Percentiles rank a stretch among this genome's conserved stretches.
Conservation (phyloP, 495 filamentous ascomycete genomes). For the Hyaloscypha hepaticicola region DNA sequence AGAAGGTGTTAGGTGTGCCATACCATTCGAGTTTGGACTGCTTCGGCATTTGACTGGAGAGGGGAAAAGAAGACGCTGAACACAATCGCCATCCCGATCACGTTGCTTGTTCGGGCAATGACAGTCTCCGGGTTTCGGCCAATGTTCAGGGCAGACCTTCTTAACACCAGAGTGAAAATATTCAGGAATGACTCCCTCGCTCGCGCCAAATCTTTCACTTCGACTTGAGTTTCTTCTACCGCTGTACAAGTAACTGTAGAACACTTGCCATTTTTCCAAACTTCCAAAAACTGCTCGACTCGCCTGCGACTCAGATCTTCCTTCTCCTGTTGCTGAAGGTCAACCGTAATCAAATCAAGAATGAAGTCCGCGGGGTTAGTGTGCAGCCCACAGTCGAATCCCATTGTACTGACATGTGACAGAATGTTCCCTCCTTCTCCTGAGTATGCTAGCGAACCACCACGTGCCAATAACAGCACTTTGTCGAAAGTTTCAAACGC, state of each 20-base stretch:
- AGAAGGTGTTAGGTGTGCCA: background rate
- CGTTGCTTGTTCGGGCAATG: constrained; percentile 1
- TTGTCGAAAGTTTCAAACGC: background rate
- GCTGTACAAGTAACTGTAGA: background rate
- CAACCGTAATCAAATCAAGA: constrained; percentile 1
- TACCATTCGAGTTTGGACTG: constrained; percentile 8
- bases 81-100: background rate
- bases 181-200: background rate
- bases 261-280: background rate
- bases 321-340: constrained; percentile 2
- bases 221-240: background rate
- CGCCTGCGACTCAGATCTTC: constrained; percentile 1
- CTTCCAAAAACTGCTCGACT: background rate
- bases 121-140: constrained; percentile 2
- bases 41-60: constrained; percentile 5
- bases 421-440: background rate
- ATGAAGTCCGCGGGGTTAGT: constrained; percentile 2
- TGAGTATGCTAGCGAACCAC: background rate
- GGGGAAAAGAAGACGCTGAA: background rate
- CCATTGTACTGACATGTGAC: background rate
- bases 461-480: background rate
- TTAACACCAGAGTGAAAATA: background rate
- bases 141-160: background rate
- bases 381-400: background rate
- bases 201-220: background rate